Conservation (phyloP, 2,329 filamentous ascomycete species). For the Rhynchosporium graminicola region DNA sequence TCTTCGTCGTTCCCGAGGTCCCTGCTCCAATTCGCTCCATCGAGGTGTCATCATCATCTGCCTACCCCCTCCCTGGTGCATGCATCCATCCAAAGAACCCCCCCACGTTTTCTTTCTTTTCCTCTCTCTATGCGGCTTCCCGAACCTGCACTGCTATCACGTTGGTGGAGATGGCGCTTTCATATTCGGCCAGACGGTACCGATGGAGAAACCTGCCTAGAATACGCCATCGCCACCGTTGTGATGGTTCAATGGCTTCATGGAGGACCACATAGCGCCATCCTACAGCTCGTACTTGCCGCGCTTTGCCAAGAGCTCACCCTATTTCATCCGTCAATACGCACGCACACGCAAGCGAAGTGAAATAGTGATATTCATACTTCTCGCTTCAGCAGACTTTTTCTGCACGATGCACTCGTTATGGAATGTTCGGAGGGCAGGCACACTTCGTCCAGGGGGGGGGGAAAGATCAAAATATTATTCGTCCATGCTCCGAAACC, state of each 20-base stretch:
- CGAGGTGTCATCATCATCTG: constrained; percentile 5
- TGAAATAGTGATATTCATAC: constrained; percentile 14
- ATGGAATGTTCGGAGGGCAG: constrained; percentile 3
- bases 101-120: constrained; percentile 19
- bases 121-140: constrained; percentile 7
- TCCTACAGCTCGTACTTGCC: constrained; percentile 2
- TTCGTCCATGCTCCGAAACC: no score
- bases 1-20: neutral
- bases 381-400: constrained; percentile 14
- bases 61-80: constrained; percentile 1
- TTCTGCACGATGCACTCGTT: neutral
- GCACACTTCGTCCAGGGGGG: neutral
- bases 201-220: constrained; percentile 9
- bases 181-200: constrained; percentile 13
- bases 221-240: constrained; percentile 10
- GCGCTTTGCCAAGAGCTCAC: constrained; percentile 16
- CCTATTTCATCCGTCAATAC: constrained; percentile 7
- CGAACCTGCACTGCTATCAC: constrained; percentile 20
- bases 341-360: constrained; percentile 6
- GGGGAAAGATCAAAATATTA: no score
- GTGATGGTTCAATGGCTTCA: constrained; percentile 17
- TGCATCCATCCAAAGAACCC: constrained; percentile 6
- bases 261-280: neutral
- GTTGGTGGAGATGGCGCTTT: constrained; percentile 15
- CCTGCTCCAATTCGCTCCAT: neutral